Base-by-base conservation (phyloP, 108 stramenopile species). In the Nitzschia sp. region DNA sequence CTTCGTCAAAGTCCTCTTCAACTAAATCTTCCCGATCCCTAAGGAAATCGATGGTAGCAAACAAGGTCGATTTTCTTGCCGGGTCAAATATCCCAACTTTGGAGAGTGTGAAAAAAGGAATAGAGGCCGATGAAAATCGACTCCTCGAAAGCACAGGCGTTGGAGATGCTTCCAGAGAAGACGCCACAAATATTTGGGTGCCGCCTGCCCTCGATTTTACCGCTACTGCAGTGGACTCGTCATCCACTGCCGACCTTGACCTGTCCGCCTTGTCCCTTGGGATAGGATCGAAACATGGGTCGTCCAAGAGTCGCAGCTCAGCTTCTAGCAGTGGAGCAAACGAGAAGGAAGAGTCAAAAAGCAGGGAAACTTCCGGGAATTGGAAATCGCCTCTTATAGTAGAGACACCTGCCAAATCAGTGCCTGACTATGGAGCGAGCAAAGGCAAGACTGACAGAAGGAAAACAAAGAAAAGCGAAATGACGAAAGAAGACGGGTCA, bases 191-290 rank as follows among this genome's bases (percentile, higher is more conserved):
- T 21, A 38, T 67, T 25, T 67, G 66, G 66, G 34, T 34, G 15
- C 66, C 66, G 2, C 66, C 66, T 36, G 41, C 32, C 27, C 54
- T 67, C 13, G 66, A 67, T 11, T 67, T 67, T 16, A 50, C 55
- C 30, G 30, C 55, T 4, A 22, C 55, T 16, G 15, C 17, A 21
- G 25, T 56, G 30, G 27, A 56, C 29, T 56, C 55, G 15, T 29
- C 55, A 15, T 30, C 30, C 26, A 27, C 25, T 11, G 9, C 4
- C 2, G 55, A 28, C 30, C 13, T 56, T 9, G 55, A 56, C 17
- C 17, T 4, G 48, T 50, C 48, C 8, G 38, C 38, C 9, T 9
- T 41, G 38, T 41, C 38, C 13, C 13, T 41, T 9, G 38, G 38
- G 38, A 41, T 41, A 13, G 13, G 38, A 9, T 13, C 38, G n/a